Evolutionary conservation across 2,329 filamentous ascomycete genomes (phyloP).

Genomic region (Xylariales sp.): DNA sequence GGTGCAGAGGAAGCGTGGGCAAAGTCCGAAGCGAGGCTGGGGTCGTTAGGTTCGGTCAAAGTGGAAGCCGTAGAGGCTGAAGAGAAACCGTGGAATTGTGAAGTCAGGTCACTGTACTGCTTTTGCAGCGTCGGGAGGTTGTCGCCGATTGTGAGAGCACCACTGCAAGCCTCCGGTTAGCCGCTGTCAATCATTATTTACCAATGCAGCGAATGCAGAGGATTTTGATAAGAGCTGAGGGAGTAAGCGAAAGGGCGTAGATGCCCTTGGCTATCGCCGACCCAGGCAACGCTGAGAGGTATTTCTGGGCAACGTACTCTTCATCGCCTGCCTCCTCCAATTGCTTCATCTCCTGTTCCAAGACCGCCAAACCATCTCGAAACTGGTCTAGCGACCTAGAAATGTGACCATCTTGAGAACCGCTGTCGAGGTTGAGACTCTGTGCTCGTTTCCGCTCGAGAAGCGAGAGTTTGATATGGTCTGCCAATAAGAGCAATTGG

Average conservation of each 20-base stretch:
- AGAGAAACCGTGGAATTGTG: constrained; percentile 72
- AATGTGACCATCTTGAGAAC: constrained; percentile 84
- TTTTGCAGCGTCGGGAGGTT: constrained; percentile 65
- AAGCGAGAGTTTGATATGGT: constrained; percentile 94
- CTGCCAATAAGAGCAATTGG: constrained; percentile 87
- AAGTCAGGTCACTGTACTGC: constrained; percentile 71
- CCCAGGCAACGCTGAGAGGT: no score
- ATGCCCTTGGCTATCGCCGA: neutral
- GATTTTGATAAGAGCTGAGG: no score
- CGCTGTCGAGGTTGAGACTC: constrained; percentile 71
- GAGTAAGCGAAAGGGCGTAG: no score
- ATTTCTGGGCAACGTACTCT: constrained; percentile 37
- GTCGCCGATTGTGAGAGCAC: constrained; percentile 49
- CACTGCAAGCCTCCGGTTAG: constrained; percentile 31
- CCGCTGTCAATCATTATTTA: constrained; percentile 2
- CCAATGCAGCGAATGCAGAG: neutral
- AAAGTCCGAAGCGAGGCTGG: constrained; percentile 59
- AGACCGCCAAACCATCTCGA: constrained; percentile 68
- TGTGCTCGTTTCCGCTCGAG: constrained; percentile 86
- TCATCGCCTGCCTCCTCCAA: constrained; percentile 62
- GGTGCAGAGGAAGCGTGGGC: constrained; percentile 50
- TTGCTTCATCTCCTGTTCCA: constrained; percentile 61
- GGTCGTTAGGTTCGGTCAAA: constrained; percentile 60
- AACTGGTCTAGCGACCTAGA: constrained; percentile 84
- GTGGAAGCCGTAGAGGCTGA: constrained; percentile 44